Conservation (phyloP, 139 green algal species). For the Micromonas commoda region DNA sequence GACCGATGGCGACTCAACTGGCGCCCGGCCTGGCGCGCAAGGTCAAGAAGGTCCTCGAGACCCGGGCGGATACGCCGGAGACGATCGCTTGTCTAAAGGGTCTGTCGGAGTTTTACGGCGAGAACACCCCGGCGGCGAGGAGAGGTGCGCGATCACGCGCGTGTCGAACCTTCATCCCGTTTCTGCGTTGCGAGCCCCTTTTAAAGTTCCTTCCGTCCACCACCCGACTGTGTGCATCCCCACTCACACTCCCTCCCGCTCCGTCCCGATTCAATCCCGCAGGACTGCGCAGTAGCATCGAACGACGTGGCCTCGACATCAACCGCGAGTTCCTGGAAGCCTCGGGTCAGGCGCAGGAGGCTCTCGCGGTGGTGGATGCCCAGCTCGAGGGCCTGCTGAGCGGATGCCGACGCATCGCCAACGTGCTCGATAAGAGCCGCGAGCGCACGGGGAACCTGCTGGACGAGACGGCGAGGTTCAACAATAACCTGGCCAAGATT, state of each 20-base stretch:
- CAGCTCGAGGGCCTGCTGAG: neutral
- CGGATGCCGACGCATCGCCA: neutral
- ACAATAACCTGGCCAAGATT: slow-evolving; percentile 44
- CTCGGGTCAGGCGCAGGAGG: neutral
- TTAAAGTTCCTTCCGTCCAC: no score
- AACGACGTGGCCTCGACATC: neutral
- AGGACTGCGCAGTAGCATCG: neutral
- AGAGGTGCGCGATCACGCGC: slow-evolving; percentile 45
- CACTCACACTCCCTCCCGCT: no score
- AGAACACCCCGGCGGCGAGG: slow-evolving; percentile 58
- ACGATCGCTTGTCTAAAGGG: slow-evolving; percentile 61
- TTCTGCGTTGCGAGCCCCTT: no score
- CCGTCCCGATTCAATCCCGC: no score
- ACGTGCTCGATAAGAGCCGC: neutral
- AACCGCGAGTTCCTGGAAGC: neutral
- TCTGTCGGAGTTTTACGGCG: slow-evolving; percentile 66
- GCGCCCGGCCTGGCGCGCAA: slow-evolving; percentile 70
- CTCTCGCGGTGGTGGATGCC: neutral
- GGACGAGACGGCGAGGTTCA: neutral
- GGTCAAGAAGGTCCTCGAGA: slow-evolving; percentile 84
- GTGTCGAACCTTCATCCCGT: no score
- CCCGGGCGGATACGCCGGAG: slow-evolving; percentile 73
- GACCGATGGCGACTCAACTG: slow-evolving; percentile 33
- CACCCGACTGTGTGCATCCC: no score
- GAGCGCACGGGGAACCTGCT: neutral